Evolutionary conservation across 371 early-diverging fungal genomes (phyloP).

Genomic region (Haplosporangium sp.): DNA sequence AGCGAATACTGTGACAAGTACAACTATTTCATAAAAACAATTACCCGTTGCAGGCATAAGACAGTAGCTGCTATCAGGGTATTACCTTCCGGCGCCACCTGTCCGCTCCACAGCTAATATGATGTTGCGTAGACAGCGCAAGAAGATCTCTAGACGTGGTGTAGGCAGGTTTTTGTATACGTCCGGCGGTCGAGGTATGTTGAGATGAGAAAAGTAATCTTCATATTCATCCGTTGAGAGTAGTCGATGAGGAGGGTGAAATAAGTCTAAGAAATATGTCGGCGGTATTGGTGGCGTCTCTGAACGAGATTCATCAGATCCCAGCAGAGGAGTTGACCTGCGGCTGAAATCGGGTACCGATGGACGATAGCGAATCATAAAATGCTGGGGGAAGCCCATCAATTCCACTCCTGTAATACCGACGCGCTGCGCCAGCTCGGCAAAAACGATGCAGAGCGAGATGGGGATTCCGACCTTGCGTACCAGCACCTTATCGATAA

Average conservation of each 20-base stretch:
- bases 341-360: neutral
- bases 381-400: conserved; percentile 51
- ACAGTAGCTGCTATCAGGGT: neutral
- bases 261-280: conserved; percentile 45
- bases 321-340: neutral
- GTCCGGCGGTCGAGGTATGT: conserved; percentile 17
- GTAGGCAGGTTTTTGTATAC: conserved; percentile 33
- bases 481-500: conserved; percentile 46
- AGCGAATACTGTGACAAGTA: neutral
- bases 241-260: conserved; percentile 37
- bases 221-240: conserved; percentile 32
- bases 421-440: conserved; percentile 47
- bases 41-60: neutral
- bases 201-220: conserved; percentile 26
- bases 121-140: conserved; percentile 40
- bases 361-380: conserved; percentile 53
- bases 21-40: neutral
- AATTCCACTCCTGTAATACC: conserved; percentile 46
- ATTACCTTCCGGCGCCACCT: conserved; percentile 49
- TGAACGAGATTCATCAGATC: neutral
- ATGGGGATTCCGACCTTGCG: conserved; percentile 51
- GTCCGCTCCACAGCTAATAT: conserved; percentile 39
- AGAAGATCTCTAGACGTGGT: conserved; percentile 37
- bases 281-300: conserved; percentile 10
- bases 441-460: conserved; percentile 49